Evolutionary conservation across 306 rosid species (phyloP), one percentile per base, ranked within the genome.

Genomic region (Vigna radiata): DNA sequence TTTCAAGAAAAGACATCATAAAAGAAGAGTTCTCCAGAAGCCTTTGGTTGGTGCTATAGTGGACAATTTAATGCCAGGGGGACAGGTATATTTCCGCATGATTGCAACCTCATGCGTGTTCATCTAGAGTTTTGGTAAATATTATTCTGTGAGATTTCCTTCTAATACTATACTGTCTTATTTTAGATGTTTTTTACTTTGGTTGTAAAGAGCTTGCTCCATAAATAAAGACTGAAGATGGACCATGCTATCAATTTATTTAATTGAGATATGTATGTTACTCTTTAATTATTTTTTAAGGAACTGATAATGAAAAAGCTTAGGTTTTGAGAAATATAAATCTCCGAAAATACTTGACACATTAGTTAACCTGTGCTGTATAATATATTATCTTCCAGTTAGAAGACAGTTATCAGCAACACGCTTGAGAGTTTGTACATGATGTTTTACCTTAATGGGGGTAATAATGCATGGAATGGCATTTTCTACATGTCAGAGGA

Each of bases 11-110:
- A 87, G 88, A 61, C 96, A 94, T 83, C 97, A 77, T 83, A 92
- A 94, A 81, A 88, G 98, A 81, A 83, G 97, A 85, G 92, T 94
- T 78, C 65, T 92, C 41, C 98, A 94, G 88, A 90, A 86, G 86
- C 91, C 93, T 53, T 83, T 94, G 61, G 92, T 85, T 68, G 89
- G 83, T 59, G 83, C 91, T 74, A 86, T 92, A 23, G 80, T 83
- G 46, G 81, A 88, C 65, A 86, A 73, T 72, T 78, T 94, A 85
- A 70, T 77, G 78, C 85, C 78, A 0, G 91, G 86, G 14, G 98
- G 93, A 69, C 93, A 94, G 95, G 98, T 91, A 86, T 78, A 46
- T 10, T 74, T 68, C 36, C 15, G 62, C 12, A 27, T 71, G 15
- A 68, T 69, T 56, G 52, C 16, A 31, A 52, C 16, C 5, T 16